Conservation (phyloP, 1,284 basidiomycete genomes). For the Bothia castanella region DNA sequence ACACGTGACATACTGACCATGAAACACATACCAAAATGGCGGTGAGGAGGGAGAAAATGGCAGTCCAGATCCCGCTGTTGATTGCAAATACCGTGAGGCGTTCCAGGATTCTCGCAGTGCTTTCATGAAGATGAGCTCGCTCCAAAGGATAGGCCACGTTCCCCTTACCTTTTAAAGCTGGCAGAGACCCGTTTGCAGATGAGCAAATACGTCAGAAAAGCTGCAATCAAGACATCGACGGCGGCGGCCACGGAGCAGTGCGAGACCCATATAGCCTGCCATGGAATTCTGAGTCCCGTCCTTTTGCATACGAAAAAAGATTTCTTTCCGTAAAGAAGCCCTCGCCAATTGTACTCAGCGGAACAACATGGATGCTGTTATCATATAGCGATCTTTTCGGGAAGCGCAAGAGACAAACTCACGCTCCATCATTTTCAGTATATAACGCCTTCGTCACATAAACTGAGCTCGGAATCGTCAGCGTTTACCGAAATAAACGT, state of each 20-base stretch:
- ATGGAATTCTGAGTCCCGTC: not conserved
- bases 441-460: conserved; percentile 1
- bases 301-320: too few species aligned
- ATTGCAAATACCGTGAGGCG: conserved; percentile 7
- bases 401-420: not conserved
- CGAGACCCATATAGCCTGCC: not conserved
- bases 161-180: not conserved
- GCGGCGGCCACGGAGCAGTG: not conserved
- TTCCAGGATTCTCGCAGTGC: not conserved
- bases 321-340: not conserved
- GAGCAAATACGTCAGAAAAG: not conserved
- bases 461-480: not conserved
- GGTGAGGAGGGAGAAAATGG: conserved; percentile 1
- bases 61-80: conserved; percentile 10
- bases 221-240: not conserved
- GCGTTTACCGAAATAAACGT: not conserved
- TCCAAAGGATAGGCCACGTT: not conserved
- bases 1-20: too few species aligned
- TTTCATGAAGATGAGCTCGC: not conserved
- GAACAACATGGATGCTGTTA: not conserved
- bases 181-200: not conserved
- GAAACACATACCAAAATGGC: conserved; percentile 9
- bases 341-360: not conserved
- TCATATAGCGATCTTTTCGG: not conserved
- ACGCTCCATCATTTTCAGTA: not conserved